Evolutionary conservation across 2,329 filamentous ascomycete species (phyloP).

Genomic region (Hymenoscyphus infarciens): DNA sequence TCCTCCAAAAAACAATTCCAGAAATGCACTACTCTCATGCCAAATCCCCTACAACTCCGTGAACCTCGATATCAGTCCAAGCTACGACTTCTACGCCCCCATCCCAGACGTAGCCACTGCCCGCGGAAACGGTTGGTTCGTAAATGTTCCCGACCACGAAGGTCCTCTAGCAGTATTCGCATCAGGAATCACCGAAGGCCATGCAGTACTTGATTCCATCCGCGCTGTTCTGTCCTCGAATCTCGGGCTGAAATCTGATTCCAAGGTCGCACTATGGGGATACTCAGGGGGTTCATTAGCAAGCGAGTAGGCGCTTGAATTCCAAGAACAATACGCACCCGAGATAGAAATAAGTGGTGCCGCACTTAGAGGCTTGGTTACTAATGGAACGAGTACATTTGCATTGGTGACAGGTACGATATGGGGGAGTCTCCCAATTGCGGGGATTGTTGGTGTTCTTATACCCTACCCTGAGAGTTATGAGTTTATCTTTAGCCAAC

Average conservation of each 20-base stretch:
- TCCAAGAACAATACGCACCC: constrained; percentile 50
- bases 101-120: constrained; percentile 33
- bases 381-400: constrained; percentile 41
- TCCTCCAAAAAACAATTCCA: not conserved
- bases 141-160: constrained; percentile 27
- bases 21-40: constrained; percentile 39
- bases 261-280: constrained; percentile 43
- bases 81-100: constrained; percentile 40
- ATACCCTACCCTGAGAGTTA: constrained; percentile 9
- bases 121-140: constrained; percentile 19
- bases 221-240: constrained; percentile 16
- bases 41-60: constrained; percentile 41
- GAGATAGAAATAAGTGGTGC: constrained; percentile 48
- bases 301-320: constrained; percentile 49
- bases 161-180: constrained; percentile 18
- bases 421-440: constrained; percentile 32
- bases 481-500: not conserved
- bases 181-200: constrained; percentile 18
- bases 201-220: constrained; percentile 23
- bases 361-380: constrained; percentile 47
- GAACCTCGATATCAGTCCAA: constrained; percentile 39
- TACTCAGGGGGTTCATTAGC: constrained; percentile 54
- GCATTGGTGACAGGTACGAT: constrained; percentile 33
- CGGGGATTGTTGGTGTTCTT: constrained; percentile 14
- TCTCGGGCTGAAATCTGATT: not conserved